These are phyloP conservation scores for Monilinia fructicola DNA, from an alignment of 2,329 filamentous ascomycete species.

Conservation along the genomic window DNA sequence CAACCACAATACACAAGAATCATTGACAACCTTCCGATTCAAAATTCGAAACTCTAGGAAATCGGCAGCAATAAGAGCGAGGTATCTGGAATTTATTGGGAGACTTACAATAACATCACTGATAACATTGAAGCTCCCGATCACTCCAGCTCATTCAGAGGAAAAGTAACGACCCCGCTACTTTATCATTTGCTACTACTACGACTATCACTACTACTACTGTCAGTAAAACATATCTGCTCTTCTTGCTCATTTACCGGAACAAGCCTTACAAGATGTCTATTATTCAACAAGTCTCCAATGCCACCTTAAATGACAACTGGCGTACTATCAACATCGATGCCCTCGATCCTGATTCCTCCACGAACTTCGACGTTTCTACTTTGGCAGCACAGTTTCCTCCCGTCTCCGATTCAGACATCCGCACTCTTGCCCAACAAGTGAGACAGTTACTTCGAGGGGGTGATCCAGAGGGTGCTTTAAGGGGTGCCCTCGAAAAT, in stretches of 20 bases:
- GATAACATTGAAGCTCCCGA: neutral
- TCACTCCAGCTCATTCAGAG: conserved; percentile 13
- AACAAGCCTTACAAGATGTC: conserved; percentile 51
- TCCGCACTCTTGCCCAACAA: conserved; percentile 74
- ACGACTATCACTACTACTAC: neutral
- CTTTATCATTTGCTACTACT: conserved; percentile 5
- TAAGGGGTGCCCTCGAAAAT: conserved; percentile 80
- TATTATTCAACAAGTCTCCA: conserved; percentile 65
- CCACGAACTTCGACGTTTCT: conserved; percentile 84
- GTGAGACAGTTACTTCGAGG: conserved; percentile 84
- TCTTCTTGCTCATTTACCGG: neutral
- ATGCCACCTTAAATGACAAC: conserved; percentile 60
- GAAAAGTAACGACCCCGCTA: conserved; percentile 23
- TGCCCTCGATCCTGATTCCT: conserved; percentile 83
- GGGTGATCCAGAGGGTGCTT: conserved; percentile 82
- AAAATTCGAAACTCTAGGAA: neutral
- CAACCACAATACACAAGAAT: conserved; percentile 4
- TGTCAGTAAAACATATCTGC: neutral
- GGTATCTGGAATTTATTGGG: no score
- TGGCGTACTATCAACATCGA: conserved; percentile 95
- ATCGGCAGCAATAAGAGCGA: neutral
- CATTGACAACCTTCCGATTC: neutral
- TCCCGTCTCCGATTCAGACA: conserved; percentile 73
- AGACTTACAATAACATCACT: neutral
- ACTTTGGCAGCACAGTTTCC: conserved; percentile 74